Evolutionary conservation across 805 yeast genomes (phyloP).

Genomic region (Suhomyces emberorum): DNA sequence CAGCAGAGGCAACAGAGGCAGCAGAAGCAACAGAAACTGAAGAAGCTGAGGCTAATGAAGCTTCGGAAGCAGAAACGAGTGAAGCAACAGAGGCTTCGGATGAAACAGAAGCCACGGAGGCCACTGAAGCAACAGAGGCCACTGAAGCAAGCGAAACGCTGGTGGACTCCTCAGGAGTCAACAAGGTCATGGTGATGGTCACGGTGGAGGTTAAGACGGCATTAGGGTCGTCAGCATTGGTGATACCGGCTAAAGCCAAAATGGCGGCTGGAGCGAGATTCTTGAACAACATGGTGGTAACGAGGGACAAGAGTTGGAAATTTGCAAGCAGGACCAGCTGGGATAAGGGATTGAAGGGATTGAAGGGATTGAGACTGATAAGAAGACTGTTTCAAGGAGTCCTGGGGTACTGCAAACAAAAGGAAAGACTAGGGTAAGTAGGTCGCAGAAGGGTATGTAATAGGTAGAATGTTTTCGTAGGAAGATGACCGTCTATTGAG

Average conservation of each 20-base stretch:
- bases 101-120: slow-evolving; percentile 12
- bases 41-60: slow-evolving; percentile 5
- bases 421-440: slow-evolving; percentile 14
- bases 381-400: too few relatives aligned
- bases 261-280: slow-evolving; percentile 8
- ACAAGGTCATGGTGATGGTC: slow-evolving; percentile 45
- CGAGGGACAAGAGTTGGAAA: slow-evolving; percentile 8
- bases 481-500: too few relatives aligned
- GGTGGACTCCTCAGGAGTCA: slow-evolving; percentile 45
- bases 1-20: slow-evolving; percentile 14
- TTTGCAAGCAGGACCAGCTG: too few relatives aligned
- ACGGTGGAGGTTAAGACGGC: slow-evolving; percentile 43
- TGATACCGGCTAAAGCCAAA: slow-evolving; percentile 9
- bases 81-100: slow-evolving; percentile 11
- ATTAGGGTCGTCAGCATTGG: slow-evolving; percentile 20
- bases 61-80: slow-evolving; percentile 13
- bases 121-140: slow-evolving; percentile 9
- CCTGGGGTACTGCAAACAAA: too few relatives aligned
- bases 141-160: slow-evolving; percentile 17
- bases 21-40: slow-evolving; percentile 11
- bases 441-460: too few relatives aligned
- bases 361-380: too few relatives aligned
- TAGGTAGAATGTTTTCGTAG: too few relatives aligned
- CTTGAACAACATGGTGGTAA: slow-evolving; percentile 13
- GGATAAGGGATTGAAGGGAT: slow-evolving; percentile 1